Conservation (phyloP, 1,139 yeast species). For the Candida albicans region DNA sequence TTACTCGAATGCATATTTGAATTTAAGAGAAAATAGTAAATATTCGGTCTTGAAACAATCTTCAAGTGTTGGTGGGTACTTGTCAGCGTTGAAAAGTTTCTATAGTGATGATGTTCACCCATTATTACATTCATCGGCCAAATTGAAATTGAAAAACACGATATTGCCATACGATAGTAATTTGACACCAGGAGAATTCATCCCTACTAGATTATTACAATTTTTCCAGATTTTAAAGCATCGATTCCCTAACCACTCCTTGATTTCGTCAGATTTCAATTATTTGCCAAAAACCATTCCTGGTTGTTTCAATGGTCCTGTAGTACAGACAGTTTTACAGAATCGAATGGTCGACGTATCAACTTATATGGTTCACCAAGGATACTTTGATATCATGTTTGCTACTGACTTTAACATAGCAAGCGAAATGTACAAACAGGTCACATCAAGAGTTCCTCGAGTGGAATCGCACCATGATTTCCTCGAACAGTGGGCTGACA, state of each 20-base stretch:
- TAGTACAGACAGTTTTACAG: slow-evolving; percentile 76
- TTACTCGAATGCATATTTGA: slow-evolving; percentile 56
- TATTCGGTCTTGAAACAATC: slow-evolving; percentile 31
- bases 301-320: slow-evolving; percentile 73
- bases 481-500: slow-evolving; percentile 69
- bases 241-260: slow-evolving; percentile 73
- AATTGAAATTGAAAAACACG: slow-evolving; percentile 32
- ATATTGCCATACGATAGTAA: slow-evolving; percentile 63
- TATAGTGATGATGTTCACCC: slow-evolving; percentile 44
- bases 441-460: slow-evolving; percentile 61
- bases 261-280: slow-evolving; percentile 74
- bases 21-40: slow-evolving; percentile 51
- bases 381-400: slow-evolving; percentile 83
- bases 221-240: slow-evolving; percentile 63
- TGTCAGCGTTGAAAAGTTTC: slow-evolving; percentile 27
- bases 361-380: slow-evolving; percentile 80
- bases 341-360: slow-evolving; percentile 67
- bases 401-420: slow-evolving; percentile 75
- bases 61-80: slow-evolving; percentile 20
- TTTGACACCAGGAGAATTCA: slow-evolving; percentile 72
- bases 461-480: slow-evolving; percentile 65
- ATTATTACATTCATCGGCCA: slow-evolving; percentile 35
- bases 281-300: slow-evolving; percentile 57
- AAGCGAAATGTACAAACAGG: slow-evolving; percentile 59
- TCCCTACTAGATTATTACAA: slow-evolving; percentile 74